Conservation (phyloP, 2,329 filamentous ascomycete species). For the Pestalotiopsis fici region DNA sequence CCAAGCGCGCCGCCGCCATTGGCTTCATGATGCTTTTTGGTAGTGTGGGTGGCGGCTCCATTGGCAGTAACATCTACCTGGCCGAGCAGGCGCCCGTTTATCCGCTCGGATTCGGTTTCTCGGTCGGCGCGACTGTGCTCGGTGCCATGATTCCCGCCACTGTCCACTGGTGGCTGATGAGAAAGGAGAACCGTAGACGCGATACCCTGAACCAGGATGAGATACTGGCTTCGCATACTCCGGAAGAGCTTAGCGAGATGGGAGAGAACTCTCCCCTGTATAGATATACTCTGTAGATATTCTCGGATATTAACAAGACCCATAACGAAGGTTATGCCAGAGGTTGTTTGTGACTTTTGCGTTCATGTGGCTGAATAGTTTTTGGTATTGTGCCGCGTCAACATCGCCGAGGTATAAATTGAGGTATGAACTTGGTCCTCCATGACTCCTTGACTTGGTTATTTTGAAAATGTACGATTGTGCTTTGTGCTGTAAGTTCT, state of each 20-base stretch:
- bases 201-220: constrained; percentile 10
- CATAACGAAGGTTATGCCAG: neutral
- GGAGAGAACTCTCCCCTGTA: constrained; percentile 17
- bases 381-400: too few relatives aligned
- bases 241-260: constrained; percentile 13
- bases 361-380: too few relatives aligned
- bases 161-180: constrained; percentile 14
- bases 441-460: neutral
- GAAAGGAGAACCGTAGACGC: constrained; percentile 12
- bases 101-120: constrained; percentile 19
- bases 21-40: constrained; percentile 19
- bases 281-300: constrained; percentile 16
- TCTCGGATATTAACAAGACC: neutral
- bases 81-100: constrained; percentile 19
- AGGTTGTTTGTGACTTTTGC: neutral
- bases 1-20: constrained; percentile 14
- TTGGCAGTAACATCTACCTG: constrained; percentile 22
- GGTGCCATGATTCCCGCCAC: constrained; percentile 16
- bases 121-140: constrained; percentile 15
- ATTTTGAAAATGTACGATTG: neutral
- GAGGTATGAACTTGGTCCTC: too few relatives aligned
- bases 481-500: neutral
- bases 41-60: constrained; percentile 13
- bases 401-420: too few relatives aligned
- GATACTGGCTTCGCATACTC: constrained; percentile 8